Conservation (phyloP, 306 rosid species). For the Adenanthera pavonina region DNA sequence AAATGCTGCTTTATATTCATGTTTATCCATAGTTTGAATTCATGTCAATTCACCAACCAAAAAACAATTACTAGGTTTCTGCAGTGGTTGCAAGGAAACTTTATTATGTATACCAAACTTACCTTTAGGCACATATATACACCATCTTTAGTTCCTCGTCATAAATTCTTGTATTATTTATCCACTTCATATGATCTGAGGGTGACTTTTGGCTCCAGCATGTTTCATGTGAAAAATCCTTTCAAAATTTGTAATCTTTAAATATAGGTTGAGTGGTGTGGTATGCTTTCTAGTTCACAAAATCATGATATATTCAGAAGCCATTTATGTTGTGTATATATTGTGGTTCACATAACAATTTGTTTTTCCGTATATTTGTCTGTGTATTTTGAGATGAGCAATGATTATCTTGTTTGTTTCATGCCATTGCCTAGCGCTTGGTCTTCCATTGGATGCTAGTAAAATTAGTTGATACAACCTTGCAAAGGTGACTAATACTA, state of each 20-base stretch:
- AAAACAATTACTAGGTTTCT: not conserved
- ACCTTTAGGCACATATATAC: not conserved
- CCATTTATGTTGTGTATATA: not conserved
- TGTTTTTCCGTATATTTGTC: not conserved
- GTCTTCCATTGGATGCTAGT: not conserved
- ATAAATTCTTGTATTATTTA: not conserved
- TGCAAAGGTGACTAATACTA: not conserved
- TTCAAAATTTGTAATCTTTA: no score
- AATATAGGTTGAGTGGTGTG: no score
- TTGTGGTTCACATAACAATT: not conserved
- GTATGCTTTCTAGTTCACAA: not conserved
- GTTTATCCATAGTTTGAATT: not conserved
- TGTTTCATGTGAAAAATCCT: conserved; percentile 17
- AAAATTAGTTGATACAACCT: not conserved
- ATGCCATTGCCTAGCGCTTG: not conserved
- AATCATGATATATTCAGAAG: not conserved
- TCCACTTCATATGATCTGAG: conserved; percentile 13
- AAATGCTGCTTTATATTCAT: not conserved
- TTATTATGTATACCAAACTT: not conserved
- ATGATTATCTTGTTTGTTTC: conserved; percentile 8
- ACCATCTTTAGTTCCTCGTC: not conserved
- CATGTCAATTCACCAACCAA: not conserved
- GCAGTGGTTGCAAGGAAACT: not conserved
- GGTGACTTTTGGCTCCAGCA: not conserved
- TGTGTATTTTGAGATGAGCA: not conserved